Evolutionary conservation across 2,329 filamentous ascomycete species (phyloP).

Genomic region (Fusarium algeriense): DNA sequence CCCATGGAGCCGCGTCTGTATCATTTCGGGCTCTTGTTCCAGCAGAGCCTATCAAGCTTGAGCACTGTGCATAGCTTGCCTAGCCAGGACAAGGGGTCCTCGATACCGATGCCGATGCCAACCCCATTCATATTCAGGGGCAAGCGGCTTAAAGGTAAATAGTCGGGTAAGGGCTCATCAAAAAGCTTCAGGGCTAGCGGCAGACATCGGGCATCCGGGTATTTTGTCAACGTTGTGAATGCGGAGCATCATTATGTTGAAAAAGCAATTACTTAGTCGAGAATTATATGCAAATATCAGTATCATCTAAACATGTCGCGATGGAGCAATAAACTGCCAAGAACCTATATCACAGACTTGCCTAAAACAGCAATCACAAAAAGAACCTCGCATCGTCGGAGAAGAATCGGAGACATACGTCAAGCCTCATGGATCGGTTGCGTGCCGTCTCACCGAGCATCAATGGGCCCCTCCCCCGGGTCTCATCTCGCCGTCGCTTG

Average conservation of each 20-base stretch:
- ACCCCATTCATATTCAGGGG: conserved; percentile 31
- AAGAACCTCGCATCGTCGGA: conserved; percentile 13
- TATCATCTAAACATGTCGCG: not conserved
- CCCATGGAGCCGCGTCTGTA: conserved; percentile 16
- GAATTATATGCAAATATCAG: not conserved
- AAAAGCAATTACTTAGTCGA: not conserved
- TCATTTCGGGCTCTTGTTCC: conserved; percentile 16
- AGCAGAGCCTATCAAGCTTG: conserved; percentile 42
- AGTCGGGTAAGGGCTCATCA: conserved; percentile 1
- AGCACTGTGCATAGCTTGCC: not conserved
- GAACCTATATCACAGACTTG: conserved; percentile 16
- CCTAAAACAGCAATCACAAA: conserved; percentile 26
- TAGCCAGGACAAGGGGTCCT: conserved; percentile 32
- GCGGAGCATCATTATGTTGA: not conserved
- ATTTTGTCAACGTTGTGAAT: not conserved
- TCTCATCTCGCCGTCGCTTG: conserved; percentile 18
- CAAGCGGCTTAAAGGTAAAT: conserved; percentile 14
- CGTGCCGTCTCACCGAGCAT: conserved; percentile 34
- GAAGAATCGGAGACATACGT: conserved; percentile 31
- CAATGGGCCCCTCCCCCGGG: conserved; percentile 32
- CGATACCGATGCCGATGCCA: conserved; percentile 26
- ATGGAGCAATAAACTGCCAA: not conserved
- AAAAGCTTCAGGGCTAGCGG: conserved; percentile 3
- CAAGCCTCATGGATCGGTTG: conserved; percentile 7
- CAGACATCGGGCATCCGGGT: conserved; percentile 6